Percentiles rank a stretch among this genome's conserved stretches.
phyloP scores from a whole-genome alignment of 345 rosid genomes.

The Limnanthes douglasii region DNA sequence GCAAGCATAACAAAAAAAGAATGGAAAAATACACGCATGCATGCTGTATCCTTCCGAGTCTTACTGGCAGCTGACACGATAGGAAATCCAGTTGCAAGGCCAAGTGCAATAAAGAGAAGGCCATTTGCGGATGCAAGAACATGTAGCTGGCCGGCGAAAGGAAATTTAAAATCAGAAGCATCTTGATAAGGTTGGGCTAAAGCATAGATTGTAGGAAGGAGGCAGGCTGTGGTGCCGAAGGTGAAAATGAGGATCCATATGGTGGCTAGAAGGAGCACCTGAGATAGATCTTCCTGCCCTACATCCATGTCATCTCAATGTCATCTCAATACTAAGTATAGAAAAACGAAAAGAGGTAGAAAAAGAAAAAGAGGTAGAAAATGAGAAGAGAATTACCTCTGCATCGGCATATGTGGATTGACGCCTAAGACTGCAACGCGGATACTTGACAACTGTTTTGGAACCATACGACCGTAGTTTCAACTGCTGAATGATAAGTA shows the following conservation, averaged over 20 bases:
- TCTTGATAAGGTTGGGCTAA: conserved; percentile 43
- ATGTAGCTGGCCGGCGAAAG: conserved; percentile 26
- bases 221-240: conserved; percentile 45
- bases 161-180: conserved; percentile 22
- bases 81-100: conserved; percentile 59
- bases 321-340: conserved; percentile 11
- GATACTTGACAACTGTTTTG: conserved; percentile 82
- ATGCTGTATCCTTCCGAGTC: no score
- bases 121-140: conserved; percentile 41
- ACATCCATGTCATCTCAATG: conserved; percentile 65
- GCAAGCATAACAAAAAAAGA: no score
- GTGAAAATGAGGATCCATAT: conserved; percentile 74
- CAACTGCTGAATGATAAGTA: no score
- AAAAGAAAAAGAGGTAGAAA: neutral
- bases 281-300: conserved; percentile 99
- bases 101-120: conserved; percentile 46
- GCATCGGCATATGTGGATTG: conserved; percentile 89
- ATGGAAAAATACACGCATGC: no score
- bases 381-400: conserved; percentile 39
- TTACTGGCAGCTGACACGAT: conserved; percentile 75
- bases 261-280: conserved; percentile 62
- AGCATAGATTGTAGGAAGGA: conserved; percentile 44
- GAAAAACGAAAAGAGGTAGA: conserved; percentile 1
- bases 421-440: conserved; percentile 82
- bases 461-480: conserved; percentile 87